phyloP scores from a whole-genome alignment of 2,329 filamentous ascomycete species.

The Tolypocladium tropicale region DNA sequence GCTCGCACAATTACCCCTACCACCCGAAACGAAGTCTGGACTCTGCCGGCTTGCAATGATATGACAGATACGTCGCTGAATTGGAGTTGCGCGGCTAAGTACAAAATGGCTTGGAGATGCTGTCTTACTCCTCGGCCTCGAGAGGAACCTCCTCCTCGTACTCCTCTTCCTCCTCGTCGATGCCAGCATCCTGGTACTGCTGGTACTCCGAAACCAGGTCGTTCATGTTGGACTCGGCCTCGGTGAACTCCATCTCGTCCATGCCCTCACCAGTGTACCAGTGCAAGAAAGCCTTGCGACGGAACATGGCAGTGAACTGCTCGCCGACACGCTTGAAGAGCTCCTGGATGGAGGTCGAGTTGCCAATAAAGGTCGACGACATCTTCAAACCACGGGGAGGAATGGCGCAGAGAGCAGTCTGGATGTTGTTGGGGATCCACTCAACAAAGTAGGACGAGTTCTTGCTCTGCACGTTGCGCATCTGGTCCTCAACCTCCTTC shows the following conservation, averaged over 20 bases:
- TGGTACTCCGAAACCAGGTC: conserved; percentile 99
- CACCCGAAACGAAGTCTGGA: conserved; percentile 20
- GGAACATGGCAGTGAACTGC: conserved; percentile 99
- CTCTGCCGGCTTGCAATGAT: conserved; percentile 11
- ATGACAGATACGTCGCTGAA: background rate
- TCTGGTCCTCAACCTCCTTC: conserved; percentile 99
- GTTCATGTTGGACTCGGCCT: conserved; percentile 99
- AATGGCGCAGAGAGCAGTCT: conserved; percentile 98
- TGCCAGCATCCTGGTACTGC: conserved; percentile 98
- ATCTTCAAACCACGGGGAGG: conserved; percentile 97
- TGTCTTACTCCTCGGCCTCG: conserved; percentile 53
- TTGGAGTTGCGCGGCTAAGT: background rate
- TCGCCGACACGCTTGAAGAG: conserved; percentile 99
- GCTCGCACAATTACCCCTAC: conserved; percentile 9
- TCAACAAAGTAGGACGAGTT: conserved; percentile 99
- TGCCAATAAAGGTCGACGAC: conserved; percentile 98
- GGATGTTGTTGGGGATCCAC: conserved; percentile 99
- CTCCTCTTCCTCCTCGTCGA: conserved; percentile 96
- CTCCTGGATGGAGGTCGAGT: conserved; percentile 99
- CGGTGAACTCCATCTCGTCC: conserved; percentile 99
- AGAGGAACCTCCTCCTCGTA: conserved; percentile 75
- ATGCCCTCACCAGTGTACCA: conserved; percentile 99
- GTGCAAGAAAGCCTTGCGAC: conserved; percentile 99
- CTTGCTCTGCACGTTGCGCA: conserved; percentile 99
- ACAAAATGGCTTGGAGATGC: background rate